Evolutionary conservation across 2,329 filamentous ascomycete genomes (phyloP).

Genomic region (Aspergillus cejpii): DNA sequence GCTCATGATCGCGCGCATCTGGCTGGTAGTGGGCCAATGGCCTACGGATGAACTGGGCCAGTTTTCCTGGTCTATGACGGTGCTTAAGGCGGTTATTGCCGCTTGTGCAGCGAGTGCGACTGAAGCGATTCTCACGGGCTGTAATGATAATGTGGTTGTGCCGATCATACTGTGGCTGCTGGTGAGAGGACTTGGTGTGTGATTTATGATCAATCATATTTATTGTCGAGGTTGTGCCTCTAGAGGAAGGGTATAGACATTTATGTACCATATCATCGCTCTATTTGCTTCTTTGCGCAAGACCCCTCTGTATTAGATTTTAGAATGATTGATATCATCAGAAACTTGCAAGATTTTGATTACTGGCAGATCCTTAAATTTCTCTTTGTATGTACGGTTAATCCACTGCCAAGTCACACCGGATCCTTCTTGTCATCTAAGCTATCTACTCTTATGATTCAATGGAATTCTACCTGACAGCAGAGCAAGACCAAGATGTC

Average conservation of each 20-base stretch:
- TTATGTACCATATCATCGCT: background rate
- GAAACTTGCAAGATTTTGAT: no score
- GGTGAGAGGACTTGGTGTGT: constrained; percentile 62
- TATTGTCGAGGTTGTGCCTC: background rate
- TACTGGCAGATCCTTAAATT: no score
- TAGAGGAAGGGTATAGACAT: background rate
- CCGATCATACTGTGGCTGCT: constrained; percentile 89
- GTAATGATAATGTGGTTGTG: constrained; percentile 97
- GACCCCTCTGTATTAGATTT: no score
- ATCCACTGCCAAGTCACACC: no score
- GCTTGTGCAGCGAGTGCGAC: constrained; percentile 79
- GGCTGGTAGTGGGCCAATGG: constrained; percentile 74
- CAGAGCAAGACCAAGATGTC: no score
- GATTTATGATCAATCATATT: constrained; percentile 8
- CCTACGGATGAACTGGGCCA: constrained; percentile 23
- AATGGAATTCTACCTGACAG: no score
- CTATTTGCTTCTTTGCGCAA: no score
- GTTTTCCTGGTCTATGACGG: constrained; percentile 29
- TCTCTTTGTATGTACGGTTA: no score
- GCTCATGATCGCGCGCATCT: constrained; percentile 61
- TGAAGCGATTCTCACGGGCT: constrained; percentile 89
- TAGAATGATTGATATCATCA: no score
- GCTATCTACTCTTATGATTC: no score
- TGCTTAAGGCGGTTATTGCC: constrained; percentile 61
- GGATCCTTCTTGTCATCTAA: no score